Evolutionary conservation across 495 filamentous ascomycete genomes (phyloP), one percentile per base, ranked within the genome.

Genomic region (Poronia punctata): DNA sequence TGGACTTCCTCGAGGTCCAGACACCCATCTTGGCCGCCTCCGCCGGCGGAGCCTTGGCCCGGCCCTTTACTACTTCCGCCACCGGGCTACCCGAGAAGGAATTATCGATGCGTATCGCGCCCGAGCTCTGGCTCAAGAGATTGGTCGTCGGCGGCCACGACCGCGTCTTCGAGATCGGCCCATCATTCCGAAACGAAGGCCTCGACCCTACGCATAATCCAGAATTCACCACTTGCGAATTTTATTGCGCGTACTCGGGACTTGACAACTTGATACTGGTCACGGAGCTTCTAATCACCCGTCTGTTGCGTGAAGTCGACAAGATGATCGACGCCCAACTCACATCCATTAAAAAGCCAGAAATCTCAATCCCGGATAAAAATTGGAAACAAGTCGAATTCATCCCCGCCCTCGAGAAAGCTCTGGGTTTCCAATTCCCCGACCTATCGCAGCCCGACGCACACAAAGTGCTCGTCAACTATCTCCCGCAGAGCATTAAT

Each of bases 151-250:
- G 88, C 34, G 89, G 88, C n/a, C 82, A 96, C 49, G 82, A 87
- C 46, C 73, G 73, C 38, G 76, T 98, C 20, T 98, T 92, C 57
- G 92, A 98, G 66, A 86, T 98, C 50, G 92, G 93, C 15, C 80
- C 84, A 22, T 83, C 83, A 20, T 98, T 98, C 62, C 80, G 92
- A 29, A 97, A 98, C 64, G 92, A 98, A 70, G 87, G 87, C 71
- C 57, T 96, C 26, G 92, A 98, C 63, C 75, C 80, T 17, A 94
- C 85, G 0, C 92, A 96, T 62, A 97, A 97, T 54, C 88, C 92
- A 5, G 92, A 98, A 60, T 98, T 96, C 65, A 88, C 84, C 17
- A 96, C 83, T 23, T 96, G 89, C 69, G 92, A 98, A 65, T 96
- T 95, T 71, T 98, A 98, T 61, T 76, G 81, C 36, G 79, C 86